A percentile compares a stretch with the other conserved stretches of the same genome.
phyloP scores from a whole-genome alignment of 352 stramenopile genomes.

The Aphanomyces stellatus region DNA sequence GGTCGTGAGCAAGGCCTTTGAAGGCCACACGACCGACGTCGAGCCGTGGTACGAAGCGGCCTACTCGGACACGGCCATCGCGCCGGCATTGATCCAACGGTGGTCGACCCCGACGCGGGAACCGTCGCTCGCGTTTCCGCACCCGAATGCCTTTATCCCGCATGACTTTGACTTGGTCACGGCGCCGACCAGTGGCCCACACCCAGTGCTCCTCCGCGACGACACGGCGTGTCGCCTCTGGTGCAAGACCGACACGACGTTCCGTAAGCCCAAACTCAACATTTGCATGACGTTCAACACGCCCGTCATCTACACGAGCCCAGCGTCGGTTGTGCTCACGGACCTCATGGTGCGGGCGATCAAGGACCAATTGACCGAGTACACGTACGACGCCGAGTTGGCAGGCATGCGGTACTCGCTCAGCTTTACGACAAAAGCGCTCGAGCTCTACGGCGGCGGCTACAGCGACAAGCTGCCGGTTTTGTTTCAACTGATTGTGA shows the following conservation, averaged over 20 bases:
- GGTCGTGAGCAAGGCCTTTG: constrained; percentile 60
- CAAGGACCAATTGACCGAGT: constrained; percentile 82
- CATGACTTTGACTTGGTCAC: constrained; percentile 60
- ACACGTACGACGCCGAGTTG: constrained; percentile 64
- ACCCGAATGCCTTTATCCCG: constrained; percentile 70
- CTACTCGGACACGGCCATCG: constrained; percentile 39
- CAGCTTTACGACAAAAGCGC: constrained; percentile 43
- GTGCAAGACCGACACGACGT: constrained; percentile 86
- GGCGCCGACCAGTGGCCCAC: constrained; percentile 17
- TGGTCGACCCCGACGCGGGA: constrained; percentile 34
- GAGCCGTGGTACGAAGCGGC: constrained; percentile 65
- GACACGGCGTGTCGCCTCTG: constrained; percentile 51
- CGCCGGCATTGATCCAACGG: constrained; percentile 26
- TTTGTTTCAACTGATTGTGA: constrained; percentile 47
- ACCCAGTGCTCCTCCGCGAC: constrained; percentile 35
- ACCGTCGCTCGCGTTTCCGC: constrained; percentile 35
- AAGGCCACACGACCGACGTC: constrained; percentile 33
- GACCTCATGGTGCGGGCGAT: constrained; percentile 63
- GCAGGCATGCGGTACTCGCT: constrained; percentile 71
- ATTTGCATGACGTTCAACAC: constrained; percentile 72
- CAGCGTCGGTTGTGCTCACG: constrained; percentile 61
- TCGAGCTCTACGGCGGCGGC: constrained; percentile 78
- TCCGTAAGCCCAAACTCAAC: constrained; percentile 87
- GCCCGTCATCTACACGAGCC: constrained; percentile 41
- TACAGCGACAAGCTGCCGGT: constrained; percentile 87